phyloP scores from a whole-genome alignment of 1,139 yeast genomes.

The Candida sanyaensis region DNA sequence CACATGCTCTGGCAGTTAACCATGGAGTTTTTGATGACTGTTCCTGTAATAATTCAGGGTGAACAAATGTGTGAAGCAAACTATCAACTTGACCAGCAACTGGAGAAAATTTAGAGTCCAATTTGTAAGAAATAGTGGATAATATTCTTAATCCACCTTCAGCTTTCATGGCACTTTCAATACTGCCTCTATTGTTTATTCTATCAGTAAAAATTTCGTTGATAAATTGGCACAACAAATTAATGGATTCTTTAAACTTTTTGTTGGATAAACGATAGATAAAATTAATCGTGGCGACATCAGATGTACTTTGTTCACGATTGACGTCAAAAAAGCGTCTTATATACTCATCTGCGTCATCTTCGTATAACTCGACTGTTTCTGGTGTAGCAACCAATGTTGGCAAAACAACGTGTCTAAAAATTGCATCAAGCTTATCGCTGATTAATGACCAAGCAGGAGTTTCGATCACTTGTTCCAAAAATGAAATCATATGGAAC shows the following conservation, averaged over 20 bases:
- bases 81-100: slow-evolving; percentile 49
- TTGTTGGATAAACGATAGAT: slow-evolving; percentile 51
- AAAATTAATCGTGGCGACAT: slow-evolving; percentile 80
- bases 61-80: slow-evolving; percentile 43
- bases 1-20: slow-evolving; percentile 59
- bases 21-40: slow-evolving; percentile 40
- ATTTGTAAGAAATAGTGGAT: slow-evolving; percentile 45
- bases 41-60: slow-evolving; percentile 44
- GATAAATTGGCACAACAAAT: slow-evolving; percentile 45
- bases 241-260: slow-evolving; percentile 47
- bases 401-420: slow-evolving; percentile 64
- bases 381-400: slow-evolving; percentile 58
- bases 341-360: slow-evolving; percentile 73
- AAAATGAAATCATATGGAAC: slow-evolving; percentile 62
- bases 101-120: slow-evolving; percentile 42
- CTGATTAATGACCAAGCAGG: slow-evolving; percentile 56
- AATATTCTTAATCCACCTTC: slow-evolving; percentile 56
- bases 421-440: slow-evolving; percentile 58
- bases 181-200: slow-evolving; percentile 30
- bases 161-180: slow-evolving; percentile 38
- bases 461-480: slow-evolving; percentile 60
- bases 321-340: slow-evolving; percentile 69
- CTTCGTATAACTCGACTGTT: slow-evolving; percentile 64
- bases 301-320: slow-evolving; percentile 75
- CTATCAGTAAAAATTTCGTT: slow-evolving; percentile 53